A percentile compares a stretch with the other conserved stretches of the same genome.
Evolutionary conservation across 306 rosid species (phyloP).

Genomic region (Vicia sativa): DNA sequence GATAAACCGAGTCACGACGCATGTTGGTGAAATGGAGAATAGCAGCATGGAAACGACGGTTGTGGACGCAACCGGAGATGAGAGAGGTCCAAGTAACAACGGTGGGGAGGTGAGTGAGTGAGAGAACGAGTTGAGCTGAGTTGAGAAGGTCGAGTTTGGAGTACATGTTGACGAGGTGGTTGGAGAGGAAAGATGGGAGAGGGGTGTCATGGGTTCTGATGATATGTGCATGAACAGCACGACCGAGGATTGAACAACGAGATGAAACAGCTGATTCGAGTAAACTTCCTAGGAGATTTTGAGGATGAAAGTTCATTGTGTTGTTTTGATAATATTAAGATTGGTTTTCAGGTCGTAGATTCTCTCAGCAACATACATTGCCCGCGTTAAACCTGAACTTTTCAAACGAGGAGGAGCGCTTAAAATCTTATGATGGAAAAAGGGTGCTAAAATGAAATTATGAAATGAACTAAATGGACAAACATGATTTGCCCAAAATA

Average conservation of each 20-base stretch:
- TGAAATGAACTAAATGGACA: too few species aligned
- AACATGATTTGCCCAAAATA: too few species aligned
- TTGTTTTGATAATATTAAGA: conserved; percentile 10
- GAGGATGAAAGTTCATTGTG: conserved; percentile 51
- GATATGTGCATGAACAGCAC: conserved; percentile 70
- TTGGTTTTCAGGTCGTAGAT: too few species aligned
- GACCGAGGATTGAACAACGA: conserved; percentile 56
- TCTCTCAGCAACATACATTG: too few species aligned
- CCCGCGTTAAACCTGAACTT: too few species aligned
- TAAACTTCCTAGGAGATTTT: conserved; percentile 57
- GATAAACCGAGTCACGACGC: conserved; percentile 59
- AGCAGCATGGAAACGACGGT: conserved; percentile 56
- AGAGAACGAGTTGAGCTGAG: conserved; percentile 69
- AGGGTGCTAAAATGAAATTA: too few species aligned
- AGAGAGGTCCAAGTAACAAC: conserved; percentile 92
- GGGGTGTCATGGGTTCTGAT: conserved; percentile 54
- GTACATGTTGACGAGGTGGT: conserved; percentile 84
- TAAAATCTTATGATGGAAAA: too few species aligned
- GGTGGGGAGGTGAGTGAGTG: conserved; percentile 57
- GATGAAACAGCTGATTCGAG: conserved; percentile 61
- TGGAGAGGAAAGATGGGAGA: conserved; percentile 69
- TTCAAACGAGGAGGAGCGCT: too few species aligned
- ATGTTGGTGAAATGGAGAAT: conserved; percentile 60
- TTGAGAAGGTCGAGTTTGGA: conserved; percentile 73
- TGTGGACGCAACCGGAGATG: conserved; percentile 78